These are phyloP conservation scores for Aureobasidium namibiae DNA, from an alignment of 2,329 filamentous ascomycete genomes.

Conservation along the genomic window DNA sequence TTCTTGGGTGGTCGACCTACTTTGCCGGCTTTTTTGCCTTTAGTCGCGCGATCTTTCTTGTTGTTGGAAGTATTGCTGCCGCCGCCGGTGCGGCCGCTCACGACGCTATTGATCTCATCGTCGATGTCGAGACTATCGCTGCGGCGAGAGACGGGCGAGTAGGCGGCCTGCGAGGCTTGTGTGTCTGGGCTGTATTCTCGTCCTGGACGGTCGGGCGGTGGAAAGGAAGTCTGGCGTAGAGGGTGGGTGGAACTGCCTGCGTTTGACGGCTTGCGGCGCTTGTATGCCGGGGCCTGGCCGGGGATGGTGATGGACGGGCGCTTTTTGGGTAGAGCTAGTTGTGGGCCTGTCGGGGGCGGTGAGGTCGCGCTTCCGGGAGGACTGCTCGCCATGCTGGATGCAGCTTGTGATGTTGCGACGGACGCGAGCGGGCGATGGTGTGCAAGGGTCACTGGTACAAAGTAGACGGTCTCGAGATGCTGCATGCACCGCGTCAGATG, in stretches of 20 bases:
- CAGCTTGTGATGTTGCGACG: neutral
- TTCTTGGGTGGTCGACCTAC: constrained; percentile 12
- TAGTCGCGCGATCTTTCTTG: constrained; percentile 32
- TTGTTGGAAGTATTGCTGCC: neutral
- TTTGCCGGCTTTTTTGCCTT: constrained; percentile 18
- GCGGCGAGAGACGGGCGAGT: constrained; percentile 8
- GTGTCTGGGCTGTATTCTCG: constrained; percentile 14
- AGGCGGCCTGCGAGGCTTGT: constrained; percentile 13
- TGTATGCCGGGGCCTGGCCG: constrained; percentile 37
- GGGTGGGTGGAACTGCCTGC: constrained; percentile 54
- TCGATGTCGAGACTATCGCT: constrained; percentile 22
- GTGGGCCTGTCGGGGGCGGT: constrained; percentile 8
- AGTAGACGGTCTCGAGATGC: neutral
- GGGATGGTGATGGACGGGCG: constrained; percentile 49
- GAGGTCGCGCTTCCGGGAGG: constrained; percentile 13
- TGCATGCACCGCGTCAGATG: constrained; percentile 6
- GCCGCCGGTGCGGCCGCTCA: constrained; percentile 17
- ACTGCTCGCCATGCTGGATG: constrained; percentile 12
- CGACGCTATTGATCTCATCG: constrained; percentile 28
- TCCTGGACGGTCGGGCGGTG: constrained; percentile 43
- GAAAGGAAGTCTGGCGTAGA: constrained; percentile 74
- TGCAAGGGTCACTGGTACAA: too few species aligned
- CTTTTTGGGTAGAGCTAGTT: constrained; percentile 51
- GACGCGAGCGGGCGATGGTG: neutral
- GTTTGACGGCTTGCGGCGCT: constrained; percentile 65